Percentiles rank a stretch among this genome's conserved stretches.
Conservation (phyloP, 139 green algal genomes). For the Raphidocelis subcapitata region DNA sequence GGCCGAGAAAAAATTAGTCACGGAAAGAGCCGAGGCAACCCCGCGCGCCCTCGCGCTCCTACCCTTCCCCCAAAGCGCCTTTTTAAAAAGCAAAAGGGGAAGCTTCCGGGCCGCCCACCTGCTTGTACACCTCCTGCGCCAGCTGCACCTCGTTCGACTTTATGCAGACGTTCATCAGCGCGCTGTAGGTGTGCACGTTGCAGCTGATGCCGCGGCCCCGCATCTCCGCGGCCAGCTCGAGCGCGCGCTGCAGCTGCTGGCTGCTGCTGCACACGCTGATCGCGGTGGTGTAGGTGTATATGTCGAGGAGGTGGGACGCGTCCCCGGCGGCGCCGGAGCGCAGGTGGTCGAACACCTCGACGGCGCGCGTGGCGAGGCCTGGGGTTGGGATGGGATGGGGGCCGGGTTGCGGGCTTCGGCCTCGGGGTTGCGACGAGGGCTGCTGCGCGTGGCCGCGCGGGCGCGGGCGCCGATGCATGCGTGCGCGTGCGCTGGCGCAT, state of each 20-base stretch:
- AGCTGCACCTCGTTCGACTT: slow-evolving; percentile 71
- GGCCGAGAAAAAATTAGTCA: too few relatives aligned
- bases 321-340: slow-evolving; percentile 53
- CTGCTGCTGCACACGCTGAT: slow-evolving; percentile 67
- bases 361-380: slow-evolving; percentile 43
- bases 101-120: too few relatives aligned
- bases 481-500: too few relatives aligned
- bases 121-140: slow-evolving; percentile 65
- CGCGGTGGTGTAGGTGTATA: slow-evolving; percentile 91
- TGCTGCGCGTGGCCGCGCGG: too few relatives aligned
- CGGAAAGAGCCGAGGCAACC: too few relatives aligned
- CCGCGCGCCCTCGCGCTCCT: too few relatives aligned
- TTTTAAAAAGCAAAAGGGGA: too few relatives aligned
- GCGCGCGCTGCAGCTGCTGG: slow-evolving; percentile 65
- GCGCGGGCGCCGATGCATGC: too few relatives aligned
- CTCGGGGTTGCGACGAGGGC: too few relatives aligned
- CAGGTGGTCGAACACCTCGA: slow-evolving; percentile 89
- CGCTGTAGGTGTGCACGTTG: slow-evolving; percentile 77
- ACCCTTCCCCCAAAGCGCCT: too few relatives aligned
- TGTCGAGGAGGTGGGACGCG: slow-evolving; percentile 70
- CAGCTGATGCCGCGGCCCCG: slow-evolving; percentile 52
- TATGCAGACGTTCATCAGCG: slow-evolving; percentile 82
- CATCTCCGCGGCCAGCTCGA: slow-evolving; percentile 81
- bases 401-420: too few relatives aligned
- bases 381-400: not conserved